A percentile compares a stretch with the other conserved stretches of the same genome.
Conservation (phyloP, 495 filamentous ascomycete genomes). For the Penicillium cosmopolitanum region DNA sequence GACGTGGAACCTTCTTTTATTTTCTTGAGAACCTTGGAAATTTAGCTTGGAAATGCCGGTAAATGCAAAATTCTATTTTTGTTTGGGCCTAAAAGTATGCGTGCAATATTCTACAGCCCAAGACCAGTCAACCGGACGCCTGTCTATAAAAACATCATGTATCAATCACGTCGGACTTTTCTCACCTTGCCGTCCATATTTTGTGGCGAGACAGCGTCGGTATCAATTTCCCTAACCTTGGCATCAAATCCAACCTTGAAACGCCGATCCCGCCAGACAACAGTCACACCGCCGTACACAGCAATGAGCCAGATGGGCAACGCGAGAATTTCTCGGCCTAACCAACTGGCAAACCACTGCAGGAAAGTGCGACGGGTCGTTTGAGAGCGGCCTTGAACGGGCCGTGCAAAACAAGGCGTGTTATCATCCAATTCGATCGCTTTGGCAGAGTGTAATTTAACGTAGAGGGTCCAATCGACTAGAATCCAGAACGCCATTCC, state of each 20-base stretch:
- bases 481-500: slow-evolving; percentile 72
- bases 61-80: background rate
- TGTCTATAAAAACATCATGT: background rate
- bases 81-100: background rate
- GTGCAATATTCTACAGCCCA: background rate
- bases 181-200: slow-evolving; percentile 6
- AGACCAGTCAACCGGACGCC: background rate
- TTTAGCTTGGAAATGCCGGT: background rate
- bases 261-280: slow-evolving; percentile 80
- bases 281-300: slow-evolving; percentile 78
- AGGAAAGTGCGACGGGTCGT: slow-evolving; percentile 57
- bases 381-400: slow-evolving; percentile 21
- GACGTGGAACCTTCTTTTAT: background rate
- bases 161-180: slow-evolving; percentile 36
- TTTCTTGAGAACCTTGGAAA: background rate
- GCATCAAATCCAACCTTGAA: slow-evolving; percentile 86
- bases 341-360: slow-evolving; percentile 81
- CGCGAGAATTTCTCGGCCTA: slow-evolving; percentile 80
- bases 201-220: slow-evolving; percentile 13
- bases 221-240: slow-evolving; percentile 63
- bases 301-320: slow-evolving; percentile 88
- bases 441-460: slow-evolving; percentile 68
- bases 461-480: slow-evolving; percentile 74
- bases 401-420: slow-evolving; percentile 72
- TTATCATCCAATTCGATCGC: slow-evolving; percentile 73